Evolutionary conservation across 2,329 filamentous ascomycete species (phyloP), one percentile per base, ranked within the genome.

Genomic region (Colletotrichum lupini): DNA sequence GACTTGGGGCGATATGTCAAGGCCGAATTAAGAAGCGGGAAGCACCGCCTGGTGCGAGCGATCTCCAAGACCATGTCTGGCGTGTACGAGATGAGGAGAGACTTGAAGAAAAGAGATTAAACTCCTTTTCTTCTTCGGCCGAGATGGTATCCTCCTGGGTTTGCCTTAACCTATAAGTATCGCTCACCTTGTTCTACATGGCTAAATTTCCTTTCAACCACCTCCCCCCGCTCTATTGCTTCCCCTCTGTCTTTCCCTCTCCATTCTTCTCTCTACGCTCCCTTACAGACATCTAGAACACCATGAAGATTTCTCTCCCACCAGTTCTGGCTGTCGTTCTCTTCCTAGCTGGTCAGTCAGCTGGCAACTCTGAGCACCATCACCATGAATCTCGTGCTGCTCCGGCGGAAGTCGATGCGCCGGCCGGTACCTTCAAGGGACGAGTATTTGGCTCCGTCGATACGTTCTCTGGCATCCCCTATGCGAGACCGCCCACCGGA

Each of bases 401-500:
- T 52, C 81, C 80, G 26, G 88, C 89, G 4, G 87, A 86, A 3
- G 90, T 92, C 61, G 82, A 85, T 19, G 87, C 91, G 46, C 81
- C 87, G 1, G 85, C 87, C 56, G 91, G 89, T 49, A 92, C 88
- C 5, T 82, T 93, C 42, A 79, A 88, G 55, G 91, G 90, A 49
- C 68, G 82, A 76, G 72, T 78, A n/a, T 72, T 81, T 2, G 77
- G 80, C 3, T 81, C 82, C 30, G 86, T 94, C 24, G 93, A 96
- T 70, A 89, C 86, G 30, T 95, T 94, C 83, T 90, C 88, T 68
- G 93, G 92, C 26, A 94, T 97, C 68, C 94, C 93, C 3, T 97
- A 91, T 78, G 93, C 93, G 2, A 85, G 94, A 74, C 88, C 93
- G 1, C 94, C 94, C 0, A 86, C 89, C 0, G 93, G 92, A 0